Base-by-base conservation (phyloP, 1,139 yeast species). In the Casaregolazyma suthepensis region DNA sequence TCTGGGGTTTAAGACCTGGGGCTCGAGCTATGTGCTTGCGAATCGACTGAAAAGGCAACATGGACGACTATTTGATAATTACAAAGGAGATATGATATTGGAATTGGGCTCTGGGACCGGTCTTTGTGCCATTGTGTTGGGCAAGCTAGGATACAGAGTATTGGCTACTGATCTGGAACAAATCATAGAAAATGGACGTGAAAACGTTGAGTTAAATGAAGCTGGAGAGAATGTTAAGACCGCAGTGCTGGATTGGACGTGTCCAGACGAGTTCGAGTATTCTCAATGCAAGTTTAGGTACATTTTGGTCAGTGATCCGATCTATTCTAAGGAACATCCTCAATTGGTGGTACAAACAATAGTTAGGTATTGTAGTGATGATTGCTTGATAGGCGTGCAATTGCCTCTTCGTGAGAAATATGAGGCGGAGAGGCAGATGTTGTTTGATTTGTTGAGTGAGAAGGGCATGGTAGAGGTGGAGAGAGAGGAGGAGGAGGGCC, bases 21-120 rank as follows among this genome's bases (percentile, higher is more conserved):
- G 98, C 0, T 86, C 97, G 0, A 82, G 97, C 0, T 71, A 87
- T 35, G 76, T 88, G 1, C 71, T 93, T 19, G 78, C 94, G 1
- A 78, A 81, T 52, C 70, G 84, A 48, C 65, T 87, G 5, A 70
- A 75, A 1, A 52, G 60, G 2, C 64, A 66, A 9, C 64, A 61
- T 48, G 31, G 56, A 59, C 17, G 61, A 59, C 18, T 62, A 15
- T 42, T 77, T 47, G 74, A 73, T 7, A 23, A 35, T 9, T 19
- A n/a, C 13, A 37, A 46, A 17, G n/a, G 10, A 5, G 38, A 43
- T 10, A 12, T 26, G n/a, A 77, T 88, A 0, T 69, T 93, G 13
- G 99, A 93, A 64, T 72, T 93, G 22, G 99, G 99, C 0, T 77
- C 98, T 0, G 99, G 99, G 0, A 93, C 99, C 0, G 99, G 99